A percentile compares a stretch with the other conserved stretches of the same genome.
phyloP scores from a whole-genome alignment of 495 filamentous ascomycete genomes.

The Penicillium canescens region DNA sequence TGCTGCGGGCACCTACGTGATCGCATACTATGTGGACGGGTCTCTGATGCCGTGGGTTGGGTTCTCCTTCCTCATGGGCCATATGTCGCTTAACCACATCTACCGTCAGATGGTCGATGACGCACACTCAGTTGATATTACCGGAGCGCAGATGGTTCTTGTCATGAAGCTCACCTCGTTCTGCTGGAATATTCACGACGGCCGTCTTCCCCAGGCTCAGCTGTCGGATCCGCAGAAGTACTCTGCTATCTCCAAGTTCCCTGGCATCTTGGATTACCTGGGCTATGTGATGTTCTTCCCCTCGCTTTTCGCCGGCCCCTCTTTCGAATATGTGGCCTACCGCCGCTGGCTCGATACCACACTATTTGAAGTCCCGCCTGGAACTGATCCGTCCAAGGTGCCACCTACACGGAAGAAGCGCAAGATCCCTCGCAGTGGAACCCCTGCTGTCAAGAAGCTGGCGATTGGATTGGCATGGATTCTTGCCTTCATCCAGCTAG shows the following conservation, averaged over 20 bases:
- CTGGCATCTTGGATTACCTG: slow-evolving; percentile 72
- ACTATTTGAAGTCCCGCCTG: slow-evolving; percentile 86
- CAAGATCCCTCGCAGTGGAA: slow-evolving; percentile 89
- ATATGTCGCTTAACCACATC: slow-evolving; percentile 90
- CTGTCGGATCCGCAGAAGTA: slow-evolving; percentile 86
- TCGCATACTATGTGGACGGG: slow-evolving; percentile 81
- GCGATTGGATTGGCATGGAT: slow-evolving; percentile 76
- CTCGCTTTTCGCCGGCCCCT: slow-evolving; percentile 78
- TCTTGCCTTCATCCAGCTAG: slow-evolving; percentile 71
- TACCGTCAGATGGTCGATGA: slow-evolving; percentile 69
- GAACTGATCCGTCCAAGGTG: slow-evolving; percentile 74
- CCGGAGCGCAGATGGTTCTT: slow-evolving; percentile 95
- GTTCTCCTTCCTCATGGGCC: slow-evolving; percentile 92
- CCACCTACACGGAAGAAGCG: slow-evolving; percentile 88
- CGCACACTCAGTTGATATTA: slow-evolving; percentile 76
- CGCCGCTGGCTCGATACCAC: slow-evolving; percentile 87
- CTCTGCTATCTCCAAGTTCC: slow-evolving; percentile 71
- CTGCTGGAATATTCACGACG: slow-evolving; percentile 97
- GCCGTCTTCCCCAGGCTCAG: slow-evolving; percentile 71
- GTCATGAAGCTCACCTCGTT: slow-evolving; percentile 98
- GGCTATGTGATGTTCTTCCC: slow-evolving; percentile 97
- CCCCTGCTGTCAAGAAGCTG: slow-evolving; percentile 79
- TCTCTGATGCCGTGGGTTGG: slow-evolving; percentile 97
- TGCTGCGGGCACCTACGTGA: slow-evolving; percentile 75
- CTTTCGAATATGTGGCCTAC: slow-evolving; percentile 94